These are phyloP conservation scores for Pneumocystis oryctolagi DNA, from an alignment of 1,139 yeast genomes.

Conservation along the genomic window DNA sequence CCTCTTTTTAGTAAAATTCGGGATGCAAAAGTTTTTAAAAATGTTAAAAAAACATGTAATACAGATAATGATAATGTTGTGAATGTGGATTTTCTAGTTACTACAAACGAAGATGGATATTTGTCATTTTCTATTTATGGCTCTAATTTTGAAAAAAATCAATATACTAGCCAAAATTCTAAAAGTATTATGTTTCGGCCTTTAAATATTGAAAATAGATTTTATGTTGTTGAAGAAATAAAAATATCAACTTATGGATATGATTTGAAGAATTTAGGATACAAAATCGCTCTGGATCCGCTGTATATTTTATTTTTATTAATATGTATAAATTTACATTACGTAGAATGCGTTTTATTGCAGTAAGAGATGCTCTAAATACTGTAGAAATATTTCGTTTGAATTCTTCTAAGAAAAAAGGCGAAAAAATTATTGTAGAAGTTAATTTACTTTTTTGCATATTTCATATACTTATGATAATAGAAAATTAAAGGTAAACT, in stretches of 20 bases:
- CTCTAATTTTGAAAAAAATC: background rate
- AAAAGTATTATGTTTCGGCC: background rate
- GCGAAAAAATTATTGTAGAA: background rate
- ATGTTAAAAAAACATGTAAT: background rate
- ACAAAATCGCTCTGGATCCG: background rate
- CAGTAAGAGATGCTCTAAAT: background rate
- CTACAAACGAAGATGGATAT: background rate
- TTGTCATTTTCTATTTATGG: background rate
- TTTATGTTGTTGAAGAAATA: background rate
- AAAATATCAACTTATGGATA: background rate
- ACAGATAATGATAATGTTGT: background rate
- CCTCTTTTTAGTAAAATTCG: background rate
- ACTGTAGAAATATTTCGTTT: background rate
- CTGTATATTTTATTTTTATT: background rate
- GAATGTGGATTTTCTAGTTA: background rate
- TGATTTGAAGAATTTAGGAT: background rate
- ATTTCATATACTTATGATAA: background rate
- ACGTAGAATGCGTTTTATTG: background rate
- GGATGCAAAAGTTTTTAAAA: background rate
- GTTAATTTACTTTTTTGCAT: background rate
- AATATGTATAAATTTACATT: background rate
- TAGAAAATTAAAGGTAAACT: background rate
- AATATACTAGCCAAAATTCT: background rate
- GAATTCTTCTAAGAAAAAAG: background rate
- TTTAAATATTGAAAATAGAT: background rate